Percentiles rank a stretch among this genome's conserved stretches.
phyloP scores from a whole-genome alignment of 345 rosid genomes.

The Ceriops decandra region DNA sequence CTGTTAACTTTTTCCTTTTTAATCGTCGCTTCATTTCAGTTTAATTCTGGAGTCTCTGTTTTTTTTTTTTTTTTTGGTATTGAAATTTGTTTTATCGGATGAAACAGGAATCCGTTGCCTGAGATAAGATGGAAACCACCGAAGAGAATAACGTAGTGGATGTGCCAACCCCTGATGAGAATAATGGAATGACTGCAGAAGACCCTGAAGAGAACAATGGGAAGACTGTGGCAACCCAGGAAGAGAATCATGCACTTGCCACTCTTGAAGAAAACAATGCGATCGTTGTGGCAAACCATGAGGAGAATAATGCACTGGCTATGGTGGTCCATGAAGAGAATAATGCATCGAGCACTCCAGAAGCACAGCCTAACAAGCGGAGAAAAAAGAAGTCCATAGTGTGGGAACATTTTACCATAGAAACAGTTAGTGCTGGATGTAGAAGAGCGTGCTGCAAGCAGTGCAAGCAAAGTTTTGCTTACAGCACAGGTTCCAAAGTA shows the following conservation, averaged over 20 bases:
- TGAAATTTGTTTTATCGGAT: constrained; percentile 6
- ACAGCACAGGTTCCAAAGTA: constrained; percentile 86
- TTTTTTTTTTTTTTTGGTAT: not conserved
- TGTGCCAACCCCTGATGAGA: too few relatives aligned
- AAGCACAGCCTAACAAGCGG: constrained; percentile 27
- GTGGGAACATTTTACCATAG: constrained; percentile 89
- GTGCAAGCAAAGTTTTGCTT: constrained; percentile 95
- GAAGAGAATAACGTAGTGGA: too few relatives aligned
- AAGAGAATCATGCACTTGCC: not conserved
- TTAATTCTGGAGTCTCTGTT: not conserved
- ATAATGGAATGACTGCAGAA: too few relatives aligned
- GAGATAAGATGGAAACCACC: constrained; percentile 18
- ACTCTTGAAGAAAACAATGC: not conserved
- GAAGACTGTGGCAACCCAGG: not conserved
- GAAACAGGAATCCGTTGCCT: constrained; percentile 17
- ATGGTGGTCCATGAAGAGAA: not conserved
- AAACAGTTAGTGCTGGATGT: constrained; percentile 59
- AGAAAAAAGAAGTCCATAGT: constrained; percentile 90
- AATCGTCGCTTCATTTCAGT: not conserved
- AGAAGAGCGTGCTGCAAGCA: constrained; percentile 88
- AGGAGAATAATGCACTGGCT: constrained; percentile 8
- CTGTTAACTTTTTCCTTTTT: not conserved
- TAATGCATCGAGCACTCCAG: constrained; percentile 6
- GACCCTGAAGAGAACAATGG: constrained; percentile 12
- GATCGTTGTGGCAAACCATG: not conserved